Evolutionary conservation across 192 early-diverging fungal genomes (phyloP).

Genomic region (Gaertneriomyces semiglobifer): DNA sequence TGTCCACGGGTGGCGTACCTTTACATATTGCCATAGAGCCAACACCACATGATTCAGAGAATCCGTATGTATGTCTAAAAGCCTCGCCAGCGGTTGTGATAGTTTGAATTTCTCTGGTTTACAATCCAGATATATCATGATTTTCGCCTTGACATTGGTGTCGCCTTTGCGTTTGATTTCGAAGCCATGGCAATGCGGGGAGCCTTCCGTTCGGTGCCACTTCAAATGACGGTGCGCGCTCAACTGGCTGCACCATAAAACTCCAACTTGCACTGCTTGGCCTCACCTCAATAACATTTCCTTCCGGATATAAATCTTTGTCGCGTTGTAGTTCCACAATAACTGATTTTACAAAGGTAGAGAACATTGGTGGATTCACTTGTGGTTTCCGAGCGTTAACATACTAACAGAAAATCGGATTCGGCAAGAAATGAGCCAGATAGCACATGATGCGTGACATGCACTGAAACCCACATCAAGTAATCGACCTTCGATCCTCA

Average conservation of each 20-base stretch:
- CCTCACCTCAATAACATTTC: constrained; percentile 69
- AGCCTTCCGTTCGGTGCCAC: constrained; percentile 56
- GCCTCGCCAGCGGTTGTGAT: constrained; percentile 62
- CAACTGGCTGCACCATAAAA: too few species aligned
- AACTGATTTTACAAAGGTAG: constrained; percentile 78
- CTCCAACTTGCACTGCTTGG: too few species aligned
- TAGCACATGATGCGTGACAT: constrained; percentile 8
- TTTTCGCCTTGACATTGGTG: constrained; percentile 72
- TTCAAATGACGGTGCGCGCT: constrained; percentile 19
- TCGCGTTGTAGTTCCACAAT: constrained; percentile 82
- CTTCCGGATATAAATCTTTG: constrained; percentile 70
- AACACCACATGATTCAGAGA: constrained; percentile 72
- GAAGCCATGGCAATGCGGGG: constrained; percentile 75
- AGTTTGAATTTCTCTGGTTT: constrained; percentile 75
- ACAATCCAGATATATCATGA: constrained; percentile 75
- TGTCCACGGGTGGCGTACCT: constrained; percentile 44
- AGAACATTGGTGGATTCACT: constrained; percentile 67
- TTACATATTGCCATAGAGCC: constrained; percentile 95
- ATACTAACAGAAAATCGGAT: constrained; percentile 30
- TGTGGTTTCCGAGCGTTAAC: constrained; percentile 37
- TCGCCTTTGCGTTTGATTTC: constrained; percentile 93
- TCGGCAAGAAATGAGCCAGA: constrained; percentile 30
- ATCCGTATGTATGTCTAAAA: constrained; percentile 76
- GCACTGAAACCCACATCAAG: constrained; percentile 59
- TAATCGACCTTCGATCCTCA: constrained; percentile 84